Base-by-base conservation (phyloP, 2,329 filamentous ascomycete genomes). In the Salinomyces thailandicus region DNA sequence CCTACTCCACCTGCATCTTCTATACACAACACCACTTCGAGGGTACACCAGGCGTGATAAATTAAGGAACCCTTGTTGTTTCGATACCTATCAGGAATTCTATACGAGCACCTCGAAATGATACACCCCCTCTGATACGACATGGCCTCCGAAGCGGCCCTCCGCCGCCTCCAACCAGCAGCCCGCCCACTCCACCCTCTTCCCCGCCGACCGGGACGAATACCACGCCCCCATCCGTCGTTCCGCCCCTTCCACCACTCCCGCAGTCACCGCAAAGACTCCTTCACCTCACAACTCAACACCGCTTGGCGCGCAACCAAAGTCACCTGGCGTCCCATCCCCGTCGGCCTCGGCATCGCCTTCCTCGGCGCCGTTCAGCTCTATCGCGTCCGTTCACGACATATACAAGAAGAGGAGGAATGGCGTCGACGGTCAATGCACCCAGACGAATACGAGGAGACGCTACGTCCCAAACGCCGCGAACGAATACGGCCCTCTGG, bases 281-380 rank as follows among this genome's bases (percentile, higher is more conserved):
- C 70, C n/a, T 79, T 78, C 51, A 54, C 67, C 37, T 68, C 71
- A 24, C 62, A 75, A 44, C 59, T 79, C 34, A 64, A 72, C 26
- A 67, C 67, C 35, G 76, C 78, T 24, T 67, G 79, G 47, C 64
- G 68, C 26, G 68, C 71, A 26, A 83, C 79, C 20, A 79, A 73
- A 59, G 71, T 91, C 43, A 76, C 83, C 66, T 95, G 87, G 87
- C 85, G 86, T 61, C 84, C 83, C 31, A 93, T 95, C 49, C 87
- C 87, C 15, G 75, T 94, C 37, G 84, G 81, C 17, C 69, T 94
- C 15, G 87, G 87, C 42, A 79, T 94, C 52, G 84, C 75, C 39
- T 86, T 93, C 53, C 69, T 95, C 6, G 87, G 85, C 16, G 67
- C 83, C 35, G 71, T 87, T 34, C 86, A 94, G 52, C 79, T 93